Conservation (phyloP, 2,329 filamentous ascomycete genomes). For the Aspergillus bombycis region DNA sequence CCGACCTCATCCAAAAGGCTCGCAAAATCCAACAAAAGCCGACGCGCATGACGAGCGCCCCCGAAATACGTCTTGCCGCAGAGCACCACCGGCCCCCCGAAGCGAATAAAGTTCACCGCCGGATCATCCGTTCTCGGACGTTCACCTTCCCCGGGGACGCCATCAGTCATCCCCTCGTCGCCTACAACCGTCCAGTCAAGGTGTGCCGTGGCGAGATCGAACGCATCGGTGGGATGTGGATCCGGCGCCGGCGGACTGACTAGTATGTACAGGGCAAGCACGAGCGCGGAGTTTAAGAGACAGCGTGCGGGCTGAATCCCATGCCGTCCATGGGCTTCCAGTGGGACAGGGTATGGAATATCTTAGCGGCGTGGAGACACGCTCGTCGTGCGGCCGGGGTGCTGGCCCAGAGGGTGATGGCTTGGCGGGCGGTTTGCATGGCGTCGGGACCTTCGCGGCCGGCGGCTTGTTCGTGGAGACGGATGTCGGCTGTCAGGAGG, state of each 20-base stretch:
- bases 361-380: not conserved
- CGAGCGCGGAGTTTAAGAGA: not conserved
- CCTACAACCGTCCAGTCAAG: not conserved
- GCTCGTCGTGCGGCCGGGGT: not conserved
- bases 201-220: not conserved
- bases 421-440: not conserved
- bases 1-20: not conserved
- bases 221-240: not conserved
- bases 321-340: not conserved
- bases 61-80: not conserved
- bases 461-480: not conserved
- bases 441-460: not conserved
- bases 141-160: not conserved
- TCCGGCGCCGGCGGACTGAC: not conserved
- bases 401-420: not conserved
- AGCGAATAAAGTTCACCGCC: not conserved
- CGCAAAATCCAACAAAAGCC: not conserved
- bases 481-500: not conserved
- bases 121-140: not conserved
- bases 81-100: not conserved
- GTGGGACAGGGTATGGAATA: not conserved
- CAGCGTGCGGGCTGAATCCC: not conserved
- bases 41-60: not conserved
- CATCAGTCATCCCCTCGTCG: not conserved
- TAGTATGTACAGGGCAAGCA: not conserved